Evolutionary conservation across 768 basidiomycete genomes (phyloP).

Genomic region (Dioszegia hungarica): DNA sequence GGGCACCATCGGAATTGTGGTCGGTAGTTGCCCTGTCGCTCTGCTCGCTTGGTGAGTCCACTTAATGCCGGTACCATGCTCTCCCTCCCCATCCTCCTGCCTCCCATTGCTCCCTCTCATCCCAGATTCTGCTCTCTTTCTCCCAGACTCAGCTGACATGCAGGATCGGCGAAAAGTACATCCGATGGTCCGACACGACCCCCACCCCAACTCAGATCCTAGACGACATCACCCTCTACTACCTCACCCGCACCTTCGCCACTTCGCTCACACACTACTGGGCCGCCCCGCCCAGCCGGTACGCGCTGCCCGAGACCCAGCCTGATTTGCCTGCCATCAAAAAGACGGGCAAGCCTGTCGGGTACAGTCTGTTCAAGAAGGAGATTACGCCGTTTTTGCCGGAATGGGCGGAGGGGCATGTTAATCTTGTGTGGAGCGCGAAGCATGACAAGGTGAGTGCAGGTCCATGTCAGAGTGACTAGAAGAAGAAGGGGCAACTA

Average conservation of each 20-base stretch:
- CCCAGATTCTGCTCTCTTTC: neutral
- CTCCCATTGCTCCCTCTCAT: neutral
- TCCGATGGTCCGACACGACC: constrained; percentile 34
- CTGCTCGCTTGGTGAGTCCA: constrained; percentile 18
- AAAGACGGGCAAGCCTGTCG: constrained; percentile 33
- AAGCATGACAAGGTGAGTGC: constrained; percentile 25
- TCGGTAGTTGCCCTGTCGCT: constrained; percentile 11
- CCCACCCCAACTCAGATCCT: constrained; percentile 31
- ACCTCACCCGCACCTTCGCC: constrained; percentile 24
- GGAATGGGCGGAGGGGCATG: constrained; percentile 30
- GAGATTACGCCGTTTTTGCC: constrained; percentile 39
- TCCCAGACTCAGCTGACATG: neutral
- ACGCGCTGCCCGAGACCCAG: neutral
- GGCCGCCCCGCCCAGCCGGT: neutral
- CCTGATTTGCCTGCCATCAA: neutral
- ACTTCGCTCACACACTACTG: constrained; percentile 23
- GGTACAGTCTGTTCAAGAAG: constrained; percentile 41
- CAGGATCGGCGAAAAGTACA: constrained; percentile 49
- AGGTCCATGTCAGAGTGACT: neutral
- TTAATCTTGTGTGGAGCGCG: constrained; percentile 37
- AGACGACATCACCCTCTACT: constrained; percentile 42
- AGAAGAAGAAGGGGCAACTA: no score
- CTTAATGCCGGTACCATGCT: no score
- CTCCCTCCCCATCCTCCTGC: neutral
- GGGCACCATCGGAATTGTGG: constrained; percentile 12